These are phyloP conservation scores for Francoa sonchifolia DNA, from an alignment of 441 rosid species.

Conservation along the genomic window DNA sequence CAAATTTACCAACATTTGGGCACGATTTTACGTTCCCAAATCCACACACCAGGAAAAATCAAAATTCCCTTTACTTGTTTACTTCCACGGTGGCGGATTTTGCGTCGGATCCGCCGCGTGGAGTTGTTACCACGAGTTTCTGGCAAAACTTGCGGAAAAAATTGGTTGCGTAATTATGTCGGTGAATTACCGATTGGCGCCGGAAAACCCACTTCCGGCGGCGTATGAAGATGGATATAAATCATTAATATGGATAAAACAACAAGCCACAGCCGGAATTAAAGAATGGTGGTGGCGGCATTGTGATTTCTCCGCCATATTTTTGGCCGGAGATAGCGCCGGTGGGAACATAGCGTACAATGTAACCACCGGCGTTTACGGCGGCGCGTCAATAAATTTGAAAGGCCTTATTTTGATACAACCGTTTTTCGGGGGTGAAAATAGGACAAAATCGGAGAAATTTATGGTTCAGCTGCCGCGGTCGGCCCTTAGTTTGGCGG, in stretches of 20 bases:
- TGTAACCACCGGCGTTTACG: slow-evolving; percentile 25
- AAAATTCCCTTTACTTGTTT: slow-evolving; percentile 50
- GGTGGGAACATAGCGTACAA: slow-evolving; percentile 72
- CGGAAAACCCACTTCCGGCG: slow-evolving; percentile 63
- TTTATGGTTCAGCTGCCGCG: slow-evolving; percentile 23
- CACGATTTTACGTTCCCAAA: slow-evolving; percentile 46
- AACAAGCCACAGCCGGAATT: slow-evolving; percentile 15
- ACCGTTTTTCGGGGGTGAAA: slow-evolving; percentile 71
- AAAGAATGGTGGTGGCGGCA: slow-evolving; percentile 33
- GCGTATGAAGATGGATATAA: slow-evolving; percentile 64
- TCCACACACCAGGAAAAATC: slow-evolving; percentile 12
- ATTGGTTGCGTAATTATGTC: slow-evolving; percentile 49
- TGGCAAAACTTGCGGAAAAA: slow-evolving; percentile 32
- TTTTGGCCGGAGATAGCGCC: slow-evolving; percentile 68
- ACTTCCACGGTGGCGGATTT: slow-evolving; percentile 87
- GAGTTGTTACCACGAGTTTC: slow-evolving; percentile 69
- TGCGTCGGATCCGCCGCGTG: slow-evolving; percentile 74
- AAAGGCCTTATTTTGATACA: slow-evolving; percentile 52
- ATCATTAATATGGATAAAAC: slow-evolving; percentile 42
- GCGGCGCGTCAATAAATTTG: slow-evolving; percentile 19
- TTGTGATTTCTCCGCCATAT: slow-evolving; percentile 33
- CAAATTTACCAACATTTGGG: slow-evolving; percentile 44
- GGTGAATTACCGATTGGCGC: slow-evolving; percentile 64
- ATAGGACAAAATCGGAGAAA: slow-evolving; percentile 44
- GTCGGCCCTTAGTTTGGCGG: slow-evolving; percentile 41